phyloP scores from a whole-genome alignment of 2,329 filamentous ascomycete species.

The Atkinsonella texensis region DNA sequence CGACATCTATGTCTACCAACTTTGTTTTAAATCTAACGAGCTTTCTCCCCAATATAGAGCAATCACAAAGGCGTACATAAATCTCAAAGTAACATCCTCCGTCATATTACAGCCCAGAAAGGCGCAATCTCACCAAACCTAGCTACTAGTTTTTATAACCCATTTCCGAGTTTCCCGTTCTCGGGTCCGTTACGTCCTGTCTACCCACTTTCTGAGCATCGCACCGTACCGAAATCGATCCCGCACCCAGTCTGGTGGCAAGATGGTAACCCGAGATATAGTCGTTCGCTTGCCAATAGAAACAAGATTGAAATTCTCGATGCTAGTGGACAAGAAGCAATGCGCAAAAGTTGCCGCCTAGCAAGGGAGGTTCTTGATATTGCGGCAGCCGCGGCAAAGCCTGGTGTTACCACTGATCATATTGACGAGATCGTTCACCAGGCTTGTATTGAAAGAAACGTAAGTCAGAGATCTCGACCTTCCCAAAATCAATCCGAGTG shows the following conservation, averaged over 20 bases:
- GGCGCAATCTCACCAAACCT: slow-evolving; percentile 72
- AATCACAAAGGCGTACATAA: slow-evolving; percentile 67
- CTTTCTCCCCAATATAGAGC: slow-evolving; percentile 38
- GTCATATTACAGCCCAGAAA: slow-evolving; percentile 63
- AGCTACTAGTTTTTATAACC: slow-evolving; percentile 84
- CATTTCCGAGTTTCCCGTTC: slow-evolving; percentile 78
- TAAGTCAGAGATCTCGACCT: slow-evolving; percentile 32
- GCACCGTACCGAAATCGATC: slow-evolving; percentile 69
- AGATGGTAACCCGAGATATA: slow-evolving; percentile 61
- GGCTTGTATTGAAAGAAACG: slow-evolving; percentile 83
- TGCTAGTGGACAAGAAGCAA: slow-evolving; percentile 68
- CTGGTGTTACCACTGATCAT: slow-evolving; percentile 92
- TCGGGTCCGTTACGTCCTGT: slow-evolving; percentile 74
- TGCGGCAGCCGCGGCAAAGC: slow-evolving; percentile 68
- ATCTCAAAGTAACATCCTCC: slow-evolving; percentile 62
- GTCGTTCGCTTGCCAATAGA: slow-evolving; percentile 49
- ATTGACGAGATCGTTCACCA: slow-evolving; percentile 94
- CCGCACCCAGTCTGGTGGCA: slow-evolving; percentile 76
- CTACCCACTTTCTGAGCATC: slow-evolving; percentile 65
- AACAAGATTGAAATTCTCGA: slow-evolving; percentile 78
- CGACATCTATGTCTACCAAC: neutral
- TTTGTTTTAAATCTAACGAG: neutral
- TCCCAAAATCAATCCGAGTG: neutral
- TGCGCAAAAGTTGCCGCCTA: slow-evolving; percentile 83
- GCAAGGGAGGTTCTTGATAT: slow-evolving; percentile 89